Evolutionary conservation across 2,329 filamentous ascomycete species (phyloP).

Genomic region (Daldinia sp.): DNA sequence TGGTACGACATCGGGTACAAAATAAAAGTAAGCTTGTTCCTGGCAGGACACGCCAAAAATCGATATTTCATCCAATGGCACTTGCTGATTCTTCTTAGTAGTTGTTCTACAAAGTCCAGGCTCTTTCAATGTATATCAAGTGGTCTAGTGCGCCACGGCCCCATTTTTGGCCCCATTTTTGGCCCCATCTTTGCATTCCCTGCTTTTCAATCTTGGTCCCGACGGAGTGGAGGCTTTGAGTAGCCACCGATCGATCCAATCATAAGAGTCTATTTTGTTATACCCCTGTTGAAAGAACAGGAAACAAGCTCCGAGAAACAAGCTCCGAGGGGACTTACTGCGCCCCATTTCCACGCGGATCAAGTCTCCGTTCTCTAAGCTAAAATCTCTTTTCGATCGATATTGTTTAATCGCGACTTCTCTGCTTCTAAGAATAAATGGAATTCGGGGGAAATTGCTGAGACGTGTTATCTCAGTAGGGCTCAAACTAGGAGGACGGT

Average conservation of each 20-base stretch:
- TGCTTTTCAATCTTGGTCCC: constrained; percentile 35
- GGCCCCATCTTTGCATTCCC: constrained; percentile 24
- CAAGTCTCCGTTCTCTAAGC: constrained; percentile 6
- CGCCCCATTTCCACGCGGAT: constrained; percentile 10
- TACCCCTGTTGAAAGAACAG: constrained; percentile 30
- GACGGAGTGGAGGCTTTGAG: constrained; percentile 23
- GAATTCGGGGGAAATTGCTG: background rate
- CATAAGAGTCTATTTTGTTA: background rate
- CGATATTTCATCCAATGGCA: constrained; percentile 2
- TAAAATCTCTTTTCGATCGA: background rate
- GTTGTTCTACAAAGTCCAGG: constrained; percentile 10
- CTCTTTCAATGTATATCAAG: constrained; percentile 4
- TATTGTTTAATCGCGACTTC: background rate
- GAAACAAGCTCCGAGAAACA: constrained; percentile 36
- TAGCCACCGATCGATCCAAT: constrained; percentile 35
- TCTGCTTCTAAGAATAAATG: background rate
- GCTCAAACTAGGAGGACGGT: too few relatives aligned
- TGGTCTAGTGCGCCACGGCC: constrained; percentile 25
- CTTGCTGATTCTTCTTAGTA: background rate
- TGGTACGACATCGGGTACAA: too few relatives aligned
- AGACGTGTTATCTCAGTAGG: too few relatives aligned
- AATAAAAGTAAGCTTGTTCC: constrained; percentile 11
- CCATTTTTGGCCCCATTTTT: constrained; percentile 22
- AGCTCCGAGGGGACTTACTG: constrained; percentile 26
- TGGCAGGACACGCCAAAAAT: constrained; percentile 17